A percentile compares a stretch with the other conserved stretches of the same genome.
Evolutionary conservation across 176 grass and related monocot species (phyloP).

Genomic region (Juncus inflexus): DNA sequence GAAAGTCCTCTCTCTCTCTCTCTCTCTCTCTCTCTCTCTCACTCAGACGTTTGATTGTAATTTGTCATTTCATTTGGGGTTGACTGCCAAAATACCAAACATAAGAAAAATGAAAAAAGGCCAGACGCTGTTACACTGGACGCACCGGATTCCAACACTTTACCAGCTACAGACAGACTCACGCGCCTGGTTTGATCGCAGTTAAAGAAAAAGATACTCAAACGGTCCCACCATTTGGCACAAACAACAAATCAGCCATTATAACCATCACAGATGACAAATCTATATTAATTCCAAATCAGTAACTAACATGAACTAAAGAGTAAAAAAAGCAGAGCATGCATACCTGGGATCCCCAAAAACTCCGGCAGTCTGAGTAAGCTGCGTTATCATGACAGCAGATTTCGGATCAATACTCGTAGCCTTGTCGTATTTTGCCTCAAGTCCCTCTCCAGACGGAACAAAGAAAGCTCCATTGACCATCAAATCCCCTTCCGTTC

Average conservation of each 20-base stretch:
- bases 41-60: no score
- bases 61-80: not conserved
- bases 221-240: not conserved
- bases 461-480: constrained; percentile 97
- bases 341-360: constrained; percentile 72
- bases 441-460: constrained; percentile 64
- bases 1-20: not conserved
- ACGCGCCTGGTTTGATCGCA: constrained; percentile 7
- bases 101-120: constrained; percentile 13
- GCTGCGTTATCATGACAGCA: constrained; percentile 60
- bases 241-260: not conserved
- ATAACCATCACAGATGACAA: no score
- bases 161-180: constrained; percentile 13
- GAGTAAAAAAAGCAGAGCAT: not conserved
- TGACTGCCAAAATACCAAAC: not conserved
- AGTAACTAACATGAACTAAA: no score
- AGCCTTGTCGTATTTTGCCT: constrained; percentile 65
- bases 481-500: constrained; percentile 92
- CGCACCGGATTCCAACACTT: constrained; percentile 10
- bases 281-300: no score
- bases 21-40: not conserved
- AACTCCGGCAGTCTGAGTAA: constrained; percentile 78
- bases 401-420: constrained; percentile 65
- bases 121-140: not conserved
- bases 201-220: constrained; percentile 4